A percentile compares a stretch with the other conserved stretches of the same genome.
phyloP scores from a whole-genome alignment of 1,284 basidiomycete genomes.

The Tranzscheliella williamsii region DNA sequence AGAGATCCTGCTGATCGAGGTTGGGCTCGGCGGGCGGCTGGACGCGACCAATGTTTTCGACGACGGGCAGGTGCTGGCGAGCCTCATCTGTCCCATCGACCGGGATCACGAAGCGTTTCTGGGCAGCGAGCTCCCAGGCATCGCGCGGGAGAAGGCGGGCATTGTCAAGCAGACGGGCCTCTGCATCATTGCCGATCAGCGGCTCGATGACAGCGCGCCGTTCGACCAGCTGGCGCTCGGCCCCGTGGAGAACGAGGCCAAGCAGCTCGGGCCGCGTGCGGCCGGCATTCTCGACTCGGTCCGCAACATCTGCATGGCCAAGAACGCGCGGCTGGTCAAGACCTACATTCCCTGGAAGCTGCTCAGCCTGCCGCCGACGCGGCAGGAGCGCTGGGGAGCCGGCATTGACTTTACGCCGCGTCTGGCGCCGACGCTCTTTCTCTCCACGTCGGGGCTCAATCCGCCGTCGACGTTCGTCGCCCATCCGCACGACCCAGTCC shows the following conservation, averaged over 20 bases:
- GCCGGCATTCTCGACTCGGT: slow-evolving; percentile 41
- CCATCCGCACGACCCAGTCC: slow-evolving; percentile 33
- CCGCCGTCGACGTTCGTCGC: slow-evolving; percentile 37
- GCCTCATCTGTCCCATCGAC: slow-evolving; percentile 81
- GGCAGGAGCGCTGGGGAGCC: slow-evolving; percentile 14
- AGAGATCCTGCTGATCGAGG: slow-evolving; percentile 86
- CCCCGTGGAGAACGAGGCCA: slow-evolving; percentile 29
- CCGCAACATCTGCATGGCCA: slow-evolving; percentile 24
- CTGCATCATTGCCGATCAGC: slow-evolving; percentile 71
- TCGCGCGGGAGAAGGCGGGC: slow-evolving; percentile 80
- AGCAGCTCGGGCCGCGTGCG: slow-evolving; percentile 19
- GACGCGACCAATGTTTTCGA: slow-evolving; percentile 90
- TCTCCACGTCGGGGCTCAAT: slow-evolving; percentile 32
- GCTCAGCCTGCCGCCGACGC: slow-evolving; percentile 21
- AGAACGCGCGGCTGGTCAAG: slow-evolving; percentile 37
- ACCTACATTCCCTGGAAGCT: slow-evolving; percentile 36
- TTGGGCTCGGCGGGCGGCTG: slow-evolving; percentile 87
- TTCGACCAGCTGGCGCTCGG: slow-evolving; percentile 24
- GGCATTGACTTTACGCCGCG: slow-evolving; percentile 19
- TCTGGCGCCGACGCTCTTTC: slow-evolving; percentile 25
- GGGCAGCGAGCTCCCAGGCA: slow-evolving; percentile 74
- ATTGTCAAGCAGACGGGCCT: slow-evolving; percentile 73
- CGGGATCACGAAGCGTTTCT: slow-evolving; percentile 90
- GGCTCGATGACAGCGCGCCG: slow-evolving; percentile 8
- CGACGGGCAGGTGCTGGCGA: slow-evolving; percentile 71